Percentiles rank a stretch among this genome's conserved stretches.
Conservation (phyloP, 441 rosid species). For the Raphanus hybrid region DNA sequence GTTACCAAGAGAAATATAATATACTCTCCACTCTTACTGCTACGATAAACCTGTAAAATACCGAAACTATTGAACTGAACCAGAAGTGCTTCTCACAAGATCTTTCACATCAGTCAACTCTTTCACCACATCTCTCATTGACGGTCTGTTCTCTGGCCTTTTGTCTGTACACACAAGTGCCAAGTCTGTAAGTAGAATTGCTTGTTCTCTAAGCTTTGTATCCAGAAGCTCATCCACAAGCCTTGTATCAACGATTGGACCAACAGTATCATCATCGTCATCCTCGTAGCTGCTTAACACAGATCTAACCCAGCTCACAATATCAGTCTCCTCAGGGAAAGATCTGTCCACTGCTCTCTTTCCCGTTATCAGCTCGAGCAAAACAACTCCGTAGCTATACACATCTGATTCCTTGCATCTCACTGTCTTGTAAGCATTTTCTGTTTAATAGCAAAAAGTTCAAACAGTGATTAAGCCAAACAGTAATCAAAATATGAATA, state of each 20-base stretch:
- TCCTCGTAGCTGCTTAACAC: conserved; percentile 44
- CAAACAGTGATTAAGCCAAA: not conserved
- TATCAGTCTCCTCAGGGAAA: conserved; percentile 50
- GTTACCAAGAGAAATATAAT: not conserved
- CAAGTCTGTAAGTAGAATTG: conserved; percentile 46
- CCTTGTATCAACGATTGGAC: conserved; percentile 49
- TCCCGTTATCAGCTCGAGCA: conserved; percentile 73
- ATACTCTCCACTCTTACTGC: not conserved
- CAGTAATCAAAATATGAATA: conserved; percentile 14
- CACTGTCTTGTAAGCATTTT: conserved; percentile 59
- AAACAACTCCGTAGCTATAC: conserved; percentile 76
- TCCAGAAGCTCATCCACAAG: conserved; percentile 56
- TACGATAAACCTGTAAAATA: conserved; percentile 3
- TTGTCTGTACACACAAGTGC: conserved; percentile 64
- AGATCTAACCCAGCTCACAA: conserved; percentile 60
- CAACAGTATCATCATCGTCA: conserved; percentile 43
- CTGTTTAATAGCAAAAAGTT: conserved; percentile 46
- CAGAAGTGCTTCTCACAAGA: conserved; percentile 24
- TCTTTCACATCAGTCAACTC: conserved; percentile 46
- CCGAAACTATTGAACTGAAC: conserved; percentile 43
- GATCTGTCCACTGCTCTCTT: conserved; percentile 62
- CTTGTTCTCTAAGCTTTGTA: conserved; percentile 54
- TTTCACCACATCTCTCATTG: conserved; percentile 73
- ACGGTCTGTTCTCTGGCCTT: conserved; percentile 65
- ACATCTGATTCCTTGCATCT: conserved; percentile 76